phyloP scores from a whole-genome alignment of 768 basidiomycete species.

The Suillus paluster region DNA sequence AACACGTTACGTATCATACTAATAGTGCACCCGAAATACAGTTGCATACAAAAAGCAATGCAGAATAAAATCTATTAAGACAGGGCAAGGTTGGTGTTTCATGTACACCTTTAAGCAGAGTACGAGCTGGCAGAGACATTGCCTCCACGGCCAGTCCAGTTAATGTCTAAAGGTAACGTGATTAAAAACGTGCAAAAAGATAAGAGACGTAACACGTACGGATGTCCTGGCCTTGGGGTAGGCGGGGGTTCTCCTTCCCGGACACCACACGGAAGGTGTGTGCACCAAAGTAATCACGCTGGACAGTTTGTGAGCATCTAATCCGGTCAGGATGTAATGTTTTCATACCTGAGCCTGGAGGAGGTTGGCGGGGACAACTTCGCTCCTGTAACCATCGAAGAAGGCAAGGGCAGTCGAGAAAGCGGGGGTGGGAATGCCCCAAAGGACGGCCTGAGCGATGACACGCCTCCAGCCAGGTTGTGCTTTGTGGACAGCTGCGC shows the following conservation, averaged over 20 bases:
- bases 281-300: conserved; percentile 99
- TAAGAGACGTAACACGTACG: conserved; percentile 57
- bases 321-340: not conserved
- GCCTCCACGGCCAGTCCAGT: conserved; percentile 99
- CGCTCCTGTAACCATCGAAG: conserved; percentile 99
- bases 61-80: conserved; percentile 22
- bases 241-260: conserved; percentile 85
- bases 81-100: conserved; percentile 7
- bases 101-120: conserved; percentile 51
- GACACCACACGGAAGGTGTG: conserved; percentile 96
- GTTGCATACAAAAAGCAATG: conserved; percentile 11
- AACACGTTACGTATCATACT: conserved; percentile 20
- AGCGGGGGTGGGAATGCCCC: conserved; percentile 98
- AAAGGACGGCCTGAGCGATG: conserved; percentile 93
- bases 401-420: conserved; percentile 98
- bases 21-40: conserved; percentile 16
- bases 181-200: conserved; percentile 9
- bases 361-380: conserved; percentile 91
- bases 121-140: conserved; percentile 92
- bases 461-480: conserved; percentile 99
- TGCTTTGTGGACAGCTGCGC: conserved; percentile 83
- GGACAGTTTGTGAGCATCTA: conserved; percentile 13
- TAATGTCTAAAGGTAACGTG: conserved; percentile 65
- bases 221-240: conserved; percentile 84
- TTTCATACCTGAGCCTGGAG: conserved; percentile 83